Evolutionary conservation across 192 early-diverging fungal genomes (phyloP).

Genomic region (Allomyces macrogynus): DNA sequence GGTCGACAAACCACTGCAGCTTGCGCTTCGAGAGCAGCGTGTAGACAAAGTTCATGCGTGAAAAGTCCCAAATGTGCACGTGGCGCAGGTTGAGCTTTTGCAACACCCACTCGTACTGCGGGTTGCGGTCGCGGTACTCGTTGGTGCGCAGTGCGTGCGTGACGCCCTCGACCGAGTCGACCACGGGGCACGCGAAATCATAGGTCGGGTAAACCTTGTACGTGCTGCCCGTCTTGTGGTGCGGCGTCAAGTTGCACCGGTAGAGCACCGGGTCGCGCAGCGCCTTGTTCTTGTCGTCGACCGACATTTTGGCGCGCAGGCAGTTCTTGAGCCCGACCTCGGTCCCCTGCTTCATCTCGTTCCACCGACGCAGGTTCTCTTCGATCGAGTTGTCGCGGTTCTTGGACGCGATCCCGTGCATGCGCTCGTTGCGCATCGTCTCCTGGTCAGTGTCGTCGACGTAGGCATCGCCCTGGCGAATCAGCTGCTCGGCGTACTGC

Average conservation of each 20-base stretch:
- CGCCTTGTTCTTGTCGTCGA: conserved; percentile 68
- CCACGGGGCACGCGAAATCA: conserved; percentile 94
- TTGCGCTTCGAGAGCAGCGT: conserved; percentile 97
- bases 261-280: conserved; percentile 94
- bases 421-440: conserved; percentile 76
- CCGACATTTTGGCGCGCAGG: conserved; percentile 87
- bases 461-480: conserved; percentile 75
- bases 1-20: conserved; percentile 85
- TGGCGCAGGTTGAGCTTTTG: conserved; percentile 62
- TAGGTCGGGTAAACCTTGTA: conserved; percentile 99
- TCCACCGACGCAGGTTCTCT: conserved; percentile 73
- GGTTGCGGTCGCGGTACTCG: conserved; percentile 96
- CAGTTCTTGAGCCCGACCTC: conserved; percentile 62
- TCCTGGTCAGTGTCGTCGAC: conserved; percentile 75
- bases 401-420: conserved; percentile 56
- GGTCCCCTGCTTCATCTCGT: conserved; percentile 78
- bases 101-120: conserved; percentile 93
- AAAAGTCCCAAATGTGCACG: conserved; percentile 88
- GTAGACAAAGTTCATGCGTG: conserved; percentile 90
- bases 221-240: conserved; percentile 70
- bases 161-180: conserved; percentile 90
- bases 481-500: conserved; percentile 62
- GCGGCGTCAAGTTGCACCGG: conserved; percentile 73
- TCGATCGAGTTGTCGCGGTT: conserved; percentile 69
- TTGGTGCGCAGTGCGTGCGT: conserved; percentile 92